phyloP scores from a whole-genome alignment of 306 rosid species.

The Cicer pinnatifidum region DNA sequence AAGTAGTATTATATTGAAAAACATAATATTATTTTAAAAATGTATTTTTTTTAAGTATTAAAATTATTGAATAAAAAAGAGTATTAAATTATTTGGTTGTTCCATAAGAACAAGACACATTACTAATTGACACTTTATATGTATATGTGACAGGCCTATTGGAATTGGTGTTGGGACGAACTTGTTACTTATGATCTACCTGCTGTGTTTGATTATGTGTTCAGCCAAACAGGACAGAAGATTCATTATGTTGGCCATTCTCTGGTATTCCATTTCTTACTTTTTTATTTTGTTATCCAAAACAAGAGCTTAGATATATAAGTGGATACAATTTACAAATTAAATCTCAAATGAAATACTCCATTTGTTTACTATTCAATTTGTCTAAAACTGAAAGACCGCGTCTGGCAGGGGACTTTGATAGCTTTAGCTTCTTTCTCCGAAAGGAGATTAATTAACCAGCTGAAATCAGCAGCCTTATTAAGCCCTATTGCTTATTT shows the following conservation, averaged over 20 bases:
- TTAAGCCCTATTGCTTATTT: slow-evolving; percentile 83
- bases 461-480: slow-evolving; percentile 72
- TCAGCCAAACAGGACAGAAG: slow-evolving; percentile 71
- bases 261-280: slow-evolving; percentile 51
- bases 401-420: slow-evolving; percentile 73
- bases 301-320: neutral
- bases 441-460: slow-evolving; percentile 62
- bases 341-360: no score
- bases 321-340: no score
- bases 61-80: neutral
- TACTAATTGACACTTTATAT: neutral
- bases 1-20: no score
- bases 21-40: no score
- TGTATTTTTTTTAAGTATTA: no score
- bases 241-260: slow-evolving; percentile 89
- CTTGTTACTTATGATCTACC: slow-evolving; percentile 76
- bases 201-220: slow-evolving; percentile 71
- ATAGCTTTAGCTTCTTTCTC: slow-evolving; percentile 76
- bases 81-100: neutral
- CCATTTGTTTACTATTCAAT: neutral
- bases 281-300: neutral
- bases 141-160: slow-evolving; percentile 58
- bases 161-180: slow-evolving; percentile 95
- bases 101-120: neutral
- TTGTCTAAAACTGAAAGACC: slow-evolving; percentile 3